Conservation (phyloP, 257 asterid species). For the Solanum habrochaites region DNA sequence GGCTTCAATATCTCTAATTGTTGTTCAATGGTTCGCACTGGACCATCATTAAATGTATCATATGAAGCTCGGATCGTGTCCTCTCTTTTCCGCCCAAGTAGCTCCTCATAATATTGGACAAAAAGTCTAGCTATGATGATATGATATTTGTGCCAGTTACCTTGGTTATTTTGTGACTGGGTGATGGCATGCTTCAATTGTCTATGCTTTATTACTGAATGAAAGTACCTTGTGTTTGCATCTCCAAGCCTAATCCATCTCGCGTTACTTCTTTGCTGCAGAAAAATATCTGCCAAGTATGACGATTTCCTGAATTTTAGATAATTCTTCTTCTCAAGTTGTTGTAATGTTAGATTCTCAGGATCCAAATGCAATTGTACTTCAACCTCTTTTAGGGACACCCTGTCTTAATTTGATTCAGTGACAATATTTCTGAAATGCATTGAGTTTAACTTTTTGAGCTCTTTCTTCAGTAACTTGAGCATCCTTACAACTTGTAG, state of each 20-base stretch:
- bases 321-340: background rate
- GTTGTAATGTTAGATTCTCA: no score
- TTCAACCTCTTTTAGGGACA: no score
- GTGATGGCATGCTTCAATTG: background rate
- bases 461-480: background rate
- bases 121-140: no score
- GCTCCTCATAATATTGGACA: no score
- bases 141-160: no score
- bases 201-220: background rate
- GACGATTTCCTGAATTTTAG: background rate
- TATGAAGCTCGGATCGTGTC: no score
- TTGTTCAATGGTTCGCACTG: no score
- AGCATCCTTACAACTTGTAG: background rate
- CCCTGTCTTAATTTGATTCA: background rate
- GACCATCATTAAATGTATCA: no score
- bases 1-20: no score
- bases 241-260: background rate
- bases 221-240: no score
- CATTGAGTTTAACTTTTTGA: background rate
- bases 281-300: background rate
- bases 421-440: background rate
- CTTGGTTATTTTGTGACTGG: background rate
- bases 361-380: background rate
- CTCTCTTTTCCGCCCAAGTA: no score
- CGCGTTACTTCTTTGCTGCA: background rate